Evolutionary conservation across 805 yeast species (phyloP).

Genomic region (Starmerella tilneyi): DNA sequence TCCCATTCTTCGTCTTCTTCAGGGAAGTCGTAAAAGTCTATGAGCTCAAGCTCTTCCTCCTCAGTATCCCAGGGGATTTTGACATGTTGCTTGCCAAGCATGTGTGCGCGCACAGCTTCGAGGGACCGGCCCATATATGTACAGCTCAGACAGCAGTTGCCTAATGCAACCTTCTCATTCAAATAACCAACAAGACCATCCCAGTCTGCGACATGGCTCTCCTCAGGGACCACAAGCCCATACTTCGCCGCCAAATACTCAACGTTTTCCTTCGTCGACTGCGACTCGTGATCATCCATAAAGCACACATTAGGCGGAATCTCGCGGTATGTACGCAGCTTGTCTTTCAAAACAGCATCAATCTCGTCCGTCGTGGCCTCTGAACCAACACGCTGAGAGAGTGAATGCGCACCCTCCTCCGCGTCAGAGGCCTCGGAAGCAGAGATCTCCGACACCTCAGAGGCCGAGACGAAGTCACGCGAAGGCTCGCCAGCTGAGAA

Average conservation of each 20-base stretch:
- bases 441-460: conserved; percentile 5
- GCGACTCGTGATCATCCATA: conserved; percentile 40
- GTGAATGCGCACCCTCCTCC: conserved; percentile 13
- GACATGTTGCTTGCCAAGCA: conserved; percentile 76
- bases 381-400: conserved; percentile 2
- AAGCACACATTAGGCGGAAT: conserved; percentile 33
- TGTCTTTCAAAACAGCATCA: conserved; percentile 26
- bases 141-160: conserved; percentile 76
- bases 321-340: conserved; percentile 23
- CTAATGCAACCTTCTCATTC: conserved; percentile 71
- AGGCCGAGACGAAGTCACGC: conserved; percentile 9
- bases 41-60: conserved; percentile 63
- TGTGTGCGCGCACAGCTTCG: conserved; percentile 83
- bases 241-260: conserved; percentile 69
- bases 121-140: conserved; percentile 71
- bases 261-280: conserved; percentile 48
- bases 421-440: conserved; percentile 13
- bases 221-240: conserved; percentile 84
- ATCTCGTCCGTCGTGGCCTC: conserved; percentile 18
- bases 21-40: conserved; percentile 77
- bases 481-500: conserved; percentile 21
- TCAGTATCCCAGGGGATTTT: conserved; percentile 77
- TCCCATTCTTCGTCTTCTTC: conserved; percentile 41
- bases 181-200: conserved; percentile 65
- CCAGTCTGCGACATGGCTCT: conserved; percentile 52